Percentiles rank a stretch among this genome's conserved stretches.
phyloP scores from a whole-genome alignment of 495 filamentous ascomycete genomes.

The Lasiosphaeria hispida region DNA sequence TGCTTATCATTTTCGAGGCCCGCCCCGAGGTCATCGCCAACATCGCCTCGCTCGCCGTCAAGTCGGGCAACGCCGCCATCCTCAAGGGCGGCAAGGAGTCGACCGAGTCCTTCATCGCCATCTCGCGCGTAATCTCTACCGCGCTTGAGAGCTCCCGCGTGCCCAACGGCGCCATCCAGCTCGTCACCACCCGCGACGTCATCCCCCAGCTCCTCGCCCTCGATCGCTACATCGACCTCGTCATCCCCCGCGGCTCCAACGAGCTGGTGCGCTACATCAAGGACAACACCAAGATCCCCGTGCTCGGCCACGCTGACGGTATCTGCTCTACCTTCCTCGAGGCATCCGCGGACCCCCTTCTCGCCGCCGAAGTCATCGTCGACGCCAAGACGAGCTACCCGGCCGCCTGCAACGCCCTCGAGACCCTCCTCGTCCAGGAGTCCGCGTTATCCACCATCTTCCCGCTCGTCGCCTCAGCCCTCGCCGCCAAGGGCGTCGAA shows the following conservation, averaged over 20 bases:
- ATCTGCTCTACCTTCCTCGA: constrained; percentile 89
- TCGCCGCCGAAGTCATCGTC: constrained; percentile 74
- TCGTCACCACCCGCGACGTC: constrained; percentile 86
- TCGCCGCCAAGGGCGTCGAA: constrained; percentile 73
- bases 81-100: constrained; percentile 98
- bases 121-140: constrained; percentile 77
- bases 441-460: constrained; percentile 65
- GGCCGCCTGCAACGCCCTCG: constrained; percentile 92
- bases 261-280: constrained; percentile 91
- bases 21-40: constrained; percentile 98
- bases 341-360: constrained; percentile 66
- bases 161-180: constrained; percentile 82
- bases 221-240: constrained; percentile 86
- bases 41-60: constrained; percentile 93
- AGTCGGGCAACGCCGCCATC: constrained; percentile 96
- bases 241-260: constrained; percentile 91
- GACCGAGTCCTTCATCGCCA: constrained; percentile 85
- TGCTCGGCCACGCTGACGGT: constrained; percentile 94
- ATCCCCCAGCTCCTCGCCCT: constrained; percentile 80
- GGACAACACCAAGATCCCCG: constrained; percentile 85
- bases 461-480: constrained; percentile 64
- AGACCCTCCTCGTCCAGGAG: constrained; percentile 84
- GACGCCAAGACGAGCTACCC: constrained; percentile 94
- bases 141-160: constrained; percentile 76
- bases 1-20: constrained; percentile 97